Percentiles rank a stretch among this genome's conserved stretches.
Conservation (phyloP, 345 rosid species). For the Clausena lansium region DNA sequence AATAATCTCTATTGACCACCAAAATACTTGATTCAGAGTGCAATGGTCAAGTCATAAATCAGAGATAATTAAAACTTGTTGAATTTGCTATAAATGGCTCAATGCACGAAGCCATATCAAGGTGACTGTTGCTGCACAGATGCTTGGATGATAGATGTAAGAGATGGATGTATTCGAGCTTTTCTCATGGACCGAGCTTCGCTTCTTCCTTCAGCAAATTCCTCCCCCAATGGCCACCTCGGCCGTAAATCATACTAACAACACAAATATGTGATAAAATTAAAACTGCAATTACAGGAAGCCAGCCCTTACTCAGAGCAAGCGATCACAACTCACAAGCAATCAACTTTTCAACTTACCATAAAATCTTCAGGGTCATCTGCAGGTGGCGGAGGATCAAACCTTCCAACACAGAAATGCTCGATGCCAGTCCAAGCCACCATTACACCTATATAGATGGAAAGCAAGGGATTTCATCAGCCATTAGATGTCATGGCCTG, state of each 20-base stretch:
- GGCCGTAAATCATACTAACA: conserved; percentile 85
- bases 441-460: conserved; percentile 69
- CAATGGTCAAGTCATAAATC: background rate
- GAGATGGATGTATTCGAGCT: conserved; percentile 82
- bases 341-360: conserved; percentile 38
- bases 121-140: conserved; percentile 27
- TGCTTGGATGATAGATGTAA: conserved; percentile 77
- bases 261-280: conserved; percentile 1
- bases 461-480: conserved; percentile 7
- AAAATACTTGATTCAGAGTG: background rate
- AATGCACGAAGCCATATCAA: background rate
- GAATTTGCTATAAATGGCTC: conserved; percentile 1
- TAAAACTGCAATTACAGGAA: background rate
- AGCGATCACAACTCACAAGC: too few species aligned
- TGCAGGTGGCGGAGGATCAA: conserved; percentile 86
- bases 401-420: conserved; percentile 85
- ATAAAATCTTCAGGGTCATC: conserved; percentile 64
- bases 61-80: background rate
- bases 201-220: conserved; percentile 75
- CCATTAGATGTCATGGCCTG: background rate
- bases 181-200: conserved; percentile 73
- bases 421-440: conserved; percentile 99
- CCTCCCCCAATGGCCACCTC: conserved; percentile 95
- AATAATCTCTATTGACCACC: background rate
- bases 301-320: background rate